These are phyloP conservation scores for Wickerhamomyces sp. DNA, from an alignment of 1,139 yeast genomes.

Conservation along the genomic window DNA sequence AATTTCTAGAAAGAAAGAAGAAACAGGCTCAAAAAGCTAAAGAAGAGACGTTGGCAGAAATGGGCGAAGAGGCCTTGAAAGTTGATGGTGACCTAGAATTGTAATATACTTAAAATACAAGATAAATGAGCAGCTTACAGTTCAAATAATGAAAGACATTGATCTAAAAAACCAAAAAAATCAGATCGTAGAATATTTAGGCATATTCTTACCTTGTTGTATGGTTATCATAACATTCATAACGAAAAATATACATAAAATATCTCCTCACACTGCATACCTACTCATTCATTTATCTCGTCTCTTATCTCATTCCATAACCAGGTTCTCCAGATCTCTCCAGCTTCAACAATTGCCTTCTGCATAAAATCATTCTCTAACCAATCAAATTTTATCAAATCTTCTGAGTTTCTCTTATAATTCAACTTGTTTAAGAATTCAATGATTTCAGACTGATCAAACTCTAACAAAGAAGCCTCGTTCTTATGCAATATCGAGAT, in stretches of 20 bases:
- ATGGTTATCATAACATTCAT: not conserved
- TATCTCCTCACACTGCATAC: not conserved
- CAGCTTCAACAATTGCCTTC: slow-evolving; percentile 70
- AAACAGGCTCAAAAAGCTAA: not conserved
- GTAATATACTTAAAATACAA: too few species aligned
- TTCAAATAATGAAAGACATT: too few species aligned
- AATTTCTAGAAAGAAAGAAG: not conserved
- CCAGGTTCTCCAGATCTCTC: slow-evolving; percentile 88
- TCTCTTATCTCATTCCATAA: slow-evolving; percentile 67
- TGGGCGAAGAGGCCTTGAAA: not conserved
- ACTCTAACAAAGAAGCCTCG: slow-evolving; percentile 72
- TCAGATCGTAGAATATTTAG: not conserved
- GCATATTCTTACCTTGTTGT: not conserved
- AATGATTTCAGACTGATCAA: slow-evolving; percentile 85
- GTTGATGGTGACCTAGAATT: too few species aligned
- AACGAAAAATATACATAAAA: not conserved
- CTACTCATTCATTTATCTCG: slow-evolving; percentile 17
- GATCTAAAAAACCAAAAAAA: not conserved
- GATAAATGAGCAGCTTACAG: too few species aligned
- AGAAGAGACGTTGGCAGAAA: not conserved
- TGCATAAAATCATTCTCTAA: slow-evolving; percentile 47
- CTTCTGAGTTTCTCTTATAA: slow-evolving; percentile 1
- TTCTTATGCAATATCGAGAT: slow-evolving; percentile 77
- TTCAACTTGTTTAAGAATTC: slow-evolving; percentile 60
- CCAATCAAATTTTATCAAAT: slow-evolving; percentile 21